Percentiles rank a stretch among this genome's conserved stretches.
phyloP scores from a whole-genome alignment of 306 rosid species.

The Sicyos edulis region DNA sequence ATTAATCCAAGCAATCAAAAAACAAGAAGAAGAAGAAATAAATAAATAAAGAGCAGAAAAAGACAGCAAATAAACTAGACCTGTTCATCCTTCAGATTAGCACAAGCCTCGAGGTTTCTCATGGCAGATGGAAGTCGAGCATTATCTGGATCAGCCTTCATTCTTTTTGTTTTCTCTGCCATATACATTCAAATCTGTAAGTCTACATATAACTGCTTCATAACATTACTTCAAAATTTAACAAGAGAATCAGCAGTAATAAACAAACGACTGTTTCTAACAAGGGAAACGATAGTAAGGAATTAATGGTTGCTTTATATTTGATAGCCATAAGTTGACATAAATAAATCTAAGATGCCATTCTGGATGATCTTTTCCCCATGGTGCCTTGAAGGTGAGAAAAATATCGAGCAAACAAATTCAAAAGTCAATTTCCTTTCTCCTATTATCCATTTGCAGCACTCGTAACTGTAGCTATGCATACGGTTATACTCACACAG shows the following conservation, averaged over 20 bases:
- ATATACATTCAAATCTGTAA: slow-evolving; percentile 31
- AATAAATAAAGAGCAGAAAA: background rate
- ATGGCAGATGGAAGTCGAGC: slow-evolving; percentile 54
- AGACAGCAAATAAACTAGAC: slow-evolving; percentile 27
- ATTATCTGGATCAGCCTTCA: slow-evolving; percentile 75
- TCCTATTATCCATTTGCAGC: background rate
- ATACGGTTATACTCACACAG: background rate
- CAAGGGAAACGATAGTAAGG: background rate
- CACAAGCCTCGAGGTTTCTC: slow-evolving; percentile 62
- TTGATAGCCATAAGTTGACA: background rate
- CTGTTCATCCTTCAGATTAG: slow-evolving; percentile 89
- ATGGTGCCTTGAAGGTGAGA: slow-evolving; percentile 7
- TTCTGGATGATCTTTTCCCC: background rate
- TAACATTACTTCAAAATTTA: slow-evolving; percentile 1
- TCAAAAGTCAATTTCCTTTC: background rate
- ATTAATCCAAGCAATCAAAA: background rate
- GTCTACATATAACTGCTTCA: slow-evolving; percentile 8
- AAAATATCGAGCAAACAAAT: slow-evolving; percentile 5
- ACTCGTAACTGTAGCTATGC: background rate
- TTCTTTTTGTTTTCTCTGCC: slow-evolving; percentile 81
- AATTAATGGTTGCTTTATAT: background rate
- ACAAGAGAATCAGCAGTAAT: background rate
- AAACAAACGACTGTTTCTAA: background rate
- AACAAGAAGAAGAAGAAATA: slow-evolving; percentile 9
- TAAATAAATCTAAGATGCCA: background rate